These are phyloP conservation scores for Penicillium atrosanguineum DNA, from an alignment of 495 filamentous ascomycete species.

Conservation along the genomic window DNA sequence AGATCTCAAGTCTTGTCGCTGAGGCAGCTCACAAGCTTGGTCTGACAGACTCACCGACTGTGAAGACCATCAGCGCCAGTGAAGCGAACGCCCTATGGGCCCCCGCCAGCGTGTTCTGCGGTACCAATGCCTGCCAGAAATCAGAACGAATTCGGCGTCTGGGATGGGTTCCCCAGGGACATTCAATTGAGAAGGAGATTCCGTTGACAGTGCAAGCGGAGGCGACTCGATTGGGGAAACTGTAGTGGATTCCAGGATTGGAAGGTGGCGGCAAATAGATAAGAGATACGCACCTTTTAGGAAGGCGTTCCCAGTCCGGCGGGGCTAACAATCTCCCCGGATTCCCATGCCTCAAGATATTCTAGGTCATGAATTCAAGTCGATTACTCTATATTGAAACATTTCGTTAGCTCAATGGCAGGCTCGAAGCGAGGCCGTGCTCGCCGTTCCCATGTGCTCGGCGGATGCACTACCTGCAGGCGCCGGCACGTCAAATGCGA, in stretches of 20 bases:
- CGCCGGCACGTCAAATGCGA: slow-evolving; percentile 42
- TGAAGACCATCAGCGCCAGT: slow-evolving; percentile 25
- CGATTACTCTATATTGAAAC: not conserved
- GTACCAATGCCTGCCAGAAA: slow-evolving; percentile 54
- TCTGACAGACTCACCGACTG: slow-evolving; percentile 50
- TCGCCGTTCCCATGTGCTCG: slow-evolving; percentile 31
- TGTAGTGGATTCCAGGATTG: not conserved
- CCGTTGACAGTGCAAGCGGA: slow-evolving; percentile 42
- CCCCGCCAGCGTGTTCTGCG: slow-evolving; percentile 36
- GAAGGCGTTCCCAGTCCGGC: not conserved
- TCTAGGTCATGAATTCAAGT: not conserved
- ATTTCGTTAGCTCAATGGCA: slow-evolving; percentile 11
- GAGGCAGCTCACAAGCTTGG: slow-evolving; percentile 54
- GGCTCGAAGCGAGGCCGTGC: slow-evolving; percentile 19
- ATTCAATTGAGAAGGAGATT: slow-evolving; percentile 48
- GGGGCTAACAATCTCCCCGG: slow-evolving; percentile 5
- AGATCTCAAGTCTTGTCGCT: slow-evolving; percentile 55
- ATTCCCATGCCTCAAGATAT: slow-evolving; percentile 2
- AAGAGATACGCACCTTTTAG: slow-evolving; percentile 7
- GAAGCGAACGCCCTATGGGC: slow-evolving; percentile 24
- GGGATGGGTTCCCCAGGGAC: slow-evolving; percentile 53
- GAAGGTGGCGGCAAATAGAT: slow-evolving; percentile 1
- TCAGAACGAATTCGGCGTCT: slow-evolving; percentile 56
- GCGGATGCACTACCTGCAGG: slow-evolving; percentile 36
- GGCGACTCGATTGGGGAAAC: slow-evolving; percentile 32